Base-by-base conservation (phyloP, 2,329 filamentous ascomycete genomes). In the Aspergillus neotritici region DNA sequence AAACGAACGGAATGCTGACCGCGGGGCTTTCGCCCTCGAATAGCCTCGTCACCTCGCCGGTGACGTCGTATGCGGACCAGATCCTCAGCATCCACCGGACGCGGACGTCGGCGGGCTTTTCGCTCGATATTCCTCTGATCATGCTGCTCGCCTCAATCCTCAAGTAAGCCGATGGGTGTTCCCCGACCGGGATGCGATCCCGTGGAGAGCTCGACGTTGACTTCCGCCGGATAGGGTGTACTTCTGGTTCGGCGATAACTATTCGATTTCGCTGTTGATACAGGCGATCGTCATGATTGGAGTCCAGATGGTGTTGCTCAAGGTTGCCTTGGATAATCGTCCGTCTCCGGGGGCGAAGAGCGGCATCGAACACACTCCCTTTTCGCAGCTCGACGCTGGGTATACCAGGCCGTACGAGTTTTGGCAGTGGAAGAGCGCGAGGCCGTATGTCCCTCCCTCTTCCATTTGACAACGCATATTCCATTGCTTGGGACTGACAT, bases 11-110 rank as follows among this genome's bases (percentile, higher is more conserved):
- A 39, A 49, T 47, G 35, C 47, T 56, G 30, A 51, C 43, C 30
- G 33, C 31, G 29, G 15, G 17, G 21, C 12, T n/a, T 25, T 30
- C 3, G 10, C 21, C 17, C 38, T n/a, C 13, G 14, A 37, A 44
- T 55, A 80, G 77, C 62, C 73, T 84, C 49, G 70, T 82, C 40
- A 74, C 78, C 7, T 82, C 79, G 6, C 80, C 80, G 7, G 65
- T 84, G 46, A 83, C 79, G 38, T 81, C 77, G 53, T 84, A 84
- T 67, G 74, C 78, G 48, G 80, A 84, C 62, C 80, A 84, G 59
- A 83, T 83, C 58, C 73, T 79, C 61, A 78, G 75, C 53, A 83
- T 83, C 57, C 75, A 82, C 64, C 74, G 73, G 51, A 74, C 66
- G 45, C 73, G 76, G 53, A 78, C 70, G 44, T 82, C 79, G 4